These are phyloP conservation scores for Coemansia sp. DNA, from an alignment of 192 early-diverging fungal species.

Conservation along the genomic window DNA sequence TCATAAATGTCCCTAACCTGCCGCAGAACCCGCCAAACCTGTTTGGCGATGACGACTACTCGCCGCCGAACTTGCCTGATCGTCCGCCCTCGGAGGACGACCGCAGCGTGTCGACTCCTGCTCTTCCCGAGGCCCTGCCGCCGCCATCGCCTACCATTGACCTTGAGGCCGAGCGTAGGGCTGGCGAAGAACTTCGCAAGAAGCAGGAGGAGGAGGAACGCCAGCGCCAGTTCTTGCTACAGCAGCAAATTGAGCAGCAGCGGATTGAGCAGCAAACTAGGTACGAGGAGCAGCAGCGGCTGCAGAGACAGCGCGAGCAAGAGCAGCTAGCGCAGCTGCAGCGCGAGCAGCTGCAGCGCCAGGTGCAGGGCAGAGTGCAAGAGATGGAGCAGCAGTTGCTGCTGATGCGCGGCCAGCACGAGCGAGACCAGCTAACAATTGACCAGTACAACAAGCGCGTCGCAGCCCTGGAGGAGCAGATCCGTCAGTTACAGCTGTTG, in stretches of 20 bases:
- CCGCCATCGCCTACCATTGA: constrained; percentile 59
- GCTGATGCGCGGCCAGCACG: constrained; percentile 69
- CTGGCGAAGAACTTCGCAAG: constrained; percentile 60
- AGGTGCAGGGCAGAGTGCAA: constrained; percentile 71
- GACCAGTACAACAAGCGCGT: constrained; percentile 87
- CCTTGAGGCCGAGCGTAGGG: constrained; percentile 58
- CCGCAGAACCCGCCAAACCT: constrained; percentile 81
- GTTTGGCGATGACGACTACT: constrained; percentile 64
- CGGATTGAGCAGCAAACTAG: constrained; percentile 70
- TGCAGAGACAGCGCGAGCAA: constrained; percentile 69
- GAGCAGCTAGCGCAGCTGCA: constrained; percentile 69
- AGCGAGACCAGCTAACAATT: constrained; percentile 78
- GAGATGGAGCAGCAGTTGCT: constrained; percentile 82
- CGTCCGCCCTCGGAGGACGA: constrained; percentile 28
- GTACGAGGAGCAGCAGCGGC: constrained; percentile 74
- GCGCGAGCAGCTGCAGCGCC: constrained; percentile 79
- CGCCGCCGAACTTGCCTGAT: constrained; percentile 63
- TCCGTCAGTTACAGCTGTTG: constrained; percentile 65
- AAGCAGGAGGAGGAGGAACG: constrained; percentile 67
- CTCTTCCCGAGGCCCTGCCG: constrained; percentile 46
- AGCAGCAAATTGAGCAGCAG: constrained; percentile 56
- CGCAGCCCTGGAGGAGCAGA: constrained; percentile 79
- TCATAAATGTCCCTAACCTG: constrained; percentile 86
- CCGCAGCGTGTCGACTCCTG: constrained; percentile 38
- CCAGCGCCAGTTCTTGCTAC: constrained; percentile 45